These are phyloP conservation scores for Laetiporus sulphureus DNA, from an alignment of 1,284 basidiomycete genomes.

Conservation along the genomic window DNA sequence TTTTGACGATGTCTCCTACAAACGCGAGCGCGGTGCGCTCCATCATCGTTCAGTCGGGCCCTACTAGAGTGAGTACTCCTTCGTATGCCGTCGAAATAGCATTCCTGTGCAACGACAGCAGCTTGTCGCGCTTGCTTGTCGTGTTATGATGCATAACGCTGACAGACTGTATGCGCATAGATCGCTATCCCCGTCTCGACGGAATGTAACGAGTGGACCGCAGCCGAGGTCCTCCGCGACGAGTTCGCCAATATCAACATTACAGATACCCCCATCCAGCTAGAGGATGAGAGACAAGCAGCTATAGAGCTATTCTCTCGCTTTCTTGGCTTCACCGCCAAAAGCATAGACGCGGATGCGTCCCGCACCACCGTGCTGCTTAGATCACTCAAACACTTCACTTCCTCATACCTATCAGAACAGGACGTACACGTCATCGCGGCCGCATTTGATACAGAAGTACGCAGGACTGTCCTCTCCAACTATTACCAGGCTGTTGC, in stretches of 20 bases:
- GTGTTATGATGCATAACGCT: too few species aligned
- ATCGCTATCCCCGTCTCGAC: conserved; percentile 82
- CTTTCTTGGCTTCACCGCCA: conserved; percentile 71
- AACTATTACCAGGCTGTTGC: conserved; percentile 80
- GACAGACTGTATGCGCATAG: conserved; percentile 30
- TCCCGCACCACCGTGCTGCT: conserved; percentile 65
- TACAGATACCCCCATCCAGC: conserved; percentile 41
- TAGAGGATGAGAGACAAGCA: conserved; percentile 54
- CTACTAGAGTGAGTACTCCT: not conserved
- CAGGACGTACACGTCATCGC: conserved; percentile 81
- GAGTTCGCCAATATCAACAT: conserved; percentile 72
- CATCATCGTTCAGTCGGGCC: not conserved
- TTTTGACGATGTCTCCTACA: not conserved
- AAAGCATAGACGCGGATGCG: conserved; percentile 49
- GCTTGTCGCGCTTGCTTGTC: too few species aligned
- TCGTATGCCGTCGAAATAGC: not conserved
- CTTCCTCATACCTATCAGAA: conserved; percentile 65
- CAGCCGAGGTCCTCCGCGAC: conserved; percentile 82
- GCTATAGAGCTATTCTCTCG: conserved; percentile 73
- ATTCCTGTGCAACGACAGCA: not conserved
- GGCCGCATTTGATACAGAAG: conserved; percentile 68
- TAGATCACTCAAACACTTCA: conserved; percentile 73
- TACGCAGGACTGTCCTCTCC: conserved; percentile 71
- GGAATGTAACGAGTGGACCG: conserved; percentile 76
- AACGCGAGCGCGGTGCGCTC: not conserved